These are phyloP conservation scores for Albophoma yamanashiensis DNA, from an alignment of 2,329 filamentous ascomycete species.

Conservation along the genomic window DNA sequence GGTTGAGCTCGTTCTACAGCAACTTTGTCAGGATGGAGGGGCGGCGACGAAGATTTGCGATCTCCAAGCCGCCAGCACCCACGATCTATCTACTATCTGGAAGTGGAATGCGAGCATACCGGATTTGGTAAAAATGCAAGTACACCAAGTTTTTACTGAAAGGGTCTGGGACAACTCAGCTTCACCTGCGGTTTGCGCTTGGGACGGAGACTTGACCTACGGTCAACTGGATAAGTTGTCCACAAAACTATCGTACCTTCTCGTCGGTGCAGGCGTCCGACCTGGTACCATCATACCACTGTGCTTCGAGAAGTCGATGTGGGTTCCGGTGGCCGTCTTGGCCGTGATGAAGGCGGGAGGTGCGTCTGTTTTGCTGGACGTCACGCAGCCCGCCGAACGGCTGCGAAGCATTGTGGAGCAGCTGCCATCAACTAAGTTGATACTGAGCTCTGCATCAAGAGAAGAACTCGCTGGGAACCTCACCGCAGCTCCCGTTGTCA, in stretches of 20 bases:
- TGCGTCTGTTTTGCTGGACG: constrained; percentile 6
- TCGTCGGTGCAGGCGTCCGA: constrained; percentile 8
- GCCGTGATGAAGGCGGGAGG: constrained; percentile 21
- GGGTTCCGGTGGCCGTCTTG: constrained; percentile 17
- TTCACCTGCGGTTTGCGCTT: constrained; percentile 9
- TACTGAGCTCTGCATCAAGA: constrained; percentile 9
- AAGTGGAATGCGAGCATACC: constrained; percentile 9
- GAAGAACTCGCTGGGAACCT: not conserved
- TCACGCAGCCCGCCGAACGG: constrained; percentile 3
- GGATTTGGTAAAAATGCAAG: not conserved
- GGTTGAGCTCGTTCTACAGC: not conserved
- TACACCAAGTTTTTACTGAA: constrained; percentile 11
- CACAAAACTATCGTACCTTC: constrained; percentile 2
- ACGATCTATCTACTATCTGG: constrained; percentile 4
- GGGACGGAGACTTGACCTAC: constrained; percentile 15
- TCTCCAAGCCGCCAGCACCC: not conserved
- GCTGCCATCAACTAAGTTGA: not conserved
- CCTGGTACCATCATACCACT: constrained; percentile 15
- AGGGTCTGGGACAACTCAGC: constrained; percentile 2
- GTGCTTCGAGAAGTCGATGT: constrained; percentile 23
- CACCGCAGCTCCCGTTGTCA: not conserved
- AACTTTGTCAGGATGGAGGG: not conserved
- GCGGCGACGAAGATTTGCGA: not conserved
- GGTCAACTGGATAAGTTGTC: constrained; percentile 6
- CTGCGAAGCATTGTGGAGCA: constrained; percentile 1